Base-by-base conservation (phyloP, 495 filamentous ascomycete genomes). In the Xylaria venustula region DNA sequence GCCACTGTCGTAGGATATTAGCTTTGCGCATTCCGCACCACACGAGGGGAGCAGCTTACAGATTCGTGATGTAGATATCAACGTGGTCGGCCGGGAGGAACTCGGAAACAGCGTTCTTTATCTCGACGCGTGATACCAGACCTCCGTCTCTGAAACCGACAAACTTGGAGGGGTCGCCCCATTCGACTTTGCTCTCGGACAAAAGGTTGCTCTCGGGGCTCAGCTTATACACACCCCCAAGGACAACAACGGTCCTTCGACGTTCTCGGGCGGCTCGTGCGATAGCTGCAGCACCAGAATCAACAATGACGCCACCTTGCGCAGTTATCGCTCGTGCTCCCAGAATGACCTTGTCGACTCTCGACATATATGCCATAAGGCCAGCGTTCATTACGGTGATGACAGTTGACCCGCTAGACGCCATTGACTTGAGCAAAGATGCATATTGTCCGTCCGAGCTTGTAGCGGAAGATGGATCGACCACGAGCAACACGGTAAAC, bases 291-390 rank as follows among this genome's bases (percentile, higher is more conserved):
- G 90, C 87, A 14, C 91, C 93, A 30, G 89, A 86, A 15, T 91
- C 86, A 12, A 90, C 90, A 15, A 96, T 80, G 23, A 94, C 78
- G 14, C 89, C 90, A 37, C 93, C 93, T 67, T 93, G 92, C 36
- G 90, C 90, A 37, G 93, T 86, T 40, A 97, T 90, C 15, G 87
- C 88, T 67, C 93, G 90, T 8, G 92, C 91, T 22, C 88, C 86
- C 23, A 97, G 80, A 32, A 97, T 90, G 61, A 97, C 92, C 79
- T 97, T 97, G 79, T 93, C 95, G 67, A 96, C 90, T 53, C 87
- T 85, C 0, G 93, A 89, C 89, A 97, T 97, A 56, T 96, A 85
- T 6, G 92, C 92, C 75, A 91, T 93, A 37, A 94, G 84, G 12
- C 90, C 88, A 11, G 89, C 88, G 71, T 92, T 91, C 20, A 92